phyloP scores from a whole-genome alignment of 2,329 filamentous ascomycete species.

The Herpomyces periplanetae region DNA sequence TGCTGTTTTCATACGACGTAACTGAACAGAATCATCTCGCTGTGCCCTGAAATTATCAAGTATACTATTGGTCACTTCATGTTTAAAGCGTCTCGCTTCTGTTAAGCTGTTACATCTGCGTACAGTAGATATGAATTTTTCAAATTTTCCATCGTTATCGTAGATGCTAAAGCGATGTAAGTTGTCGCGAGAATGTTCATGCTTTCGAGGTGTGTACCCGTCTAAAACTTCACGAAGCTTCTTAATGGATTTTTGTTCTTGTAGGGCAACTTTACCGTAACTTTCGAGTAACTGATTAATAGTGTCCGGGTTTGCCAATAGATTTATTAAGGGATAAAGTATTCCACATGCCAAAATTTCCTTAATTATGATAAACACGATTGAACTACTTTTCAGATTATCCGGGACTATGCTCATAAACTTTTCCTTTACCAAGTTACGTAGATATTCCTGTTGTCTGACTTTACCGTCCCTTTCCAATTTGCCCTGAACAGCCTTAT shows the following conservation, averaged over 20 bases:
- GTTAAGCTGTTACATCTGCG: constrained; percentile 61
- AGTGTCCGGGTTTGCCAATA: constrained; percentile 61
- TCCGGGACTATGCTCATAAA: constrained; percentile 33
- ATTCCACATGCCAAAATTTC: constrained; percentile 86
- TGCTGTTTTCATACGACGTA: constrained; percentile 62
- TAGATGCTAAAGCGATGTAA: no score
- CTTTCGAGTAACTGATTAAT: constrained; percentile 93
- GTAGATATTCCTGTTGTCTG: constrained; percentile 55
- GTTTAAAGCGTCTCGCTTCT: constrained; percentile 64
- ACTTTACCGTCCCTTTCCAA: constrained; percentile 45
- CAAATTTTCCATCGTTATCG: constrained; percentile 76
- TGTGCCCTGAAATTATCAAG: constrained; percentile 44
- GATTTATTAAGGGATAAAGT: constrained; percentile 33
- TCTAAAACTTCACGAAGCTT: constrained; percentile 69
- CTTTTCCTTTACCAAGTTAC: constrained; percentile 27
- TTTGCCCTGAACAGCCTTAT: constrained; percentile 49
- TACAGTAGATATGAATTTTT: constrained; percentile 65
- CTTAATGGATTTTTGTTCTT: constrained; percentile 74
- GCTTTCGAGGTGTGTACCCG: no score
- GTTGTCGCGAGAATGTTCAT: constrained; percentile 42
- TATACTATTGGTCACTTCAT: constrained; percentile 61
- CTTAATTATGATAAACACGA: constrained; percentile 38
- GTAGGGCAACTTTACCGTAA: constrained; percentile 19
- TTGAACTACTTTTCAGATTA: constrained; percentile 32
- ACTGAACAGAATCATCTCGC: constrained; percentile 42